These are phyloP conservation scores for Vitis hybrid DNA, from an alignment of 177 flowering plant genomes.

Conservation along the genomic window DNA sequence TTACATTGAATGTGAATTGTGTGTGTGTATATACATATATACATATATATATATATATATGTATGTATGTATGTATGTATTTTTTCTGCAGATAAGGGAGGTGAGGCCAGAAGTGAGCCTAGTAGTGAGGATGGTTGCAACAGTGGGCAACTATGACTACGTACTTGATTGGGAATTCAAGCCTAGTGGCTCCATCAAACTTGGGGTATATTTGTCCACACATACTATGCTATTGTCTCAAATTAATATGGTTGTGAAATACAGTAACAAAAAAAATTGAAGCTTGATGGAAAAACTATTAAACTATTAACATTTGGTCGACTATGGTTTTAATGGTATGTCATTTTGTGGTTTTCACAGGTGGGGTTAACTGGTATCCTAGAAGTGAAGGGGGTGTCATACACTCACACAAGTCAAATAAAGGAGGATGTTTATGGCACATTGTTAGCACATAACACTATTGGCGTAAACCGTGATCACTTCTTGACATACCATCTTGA, in stretches of 20 bases:
- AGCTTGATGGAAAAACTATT: background rate
- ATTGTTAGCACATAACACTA: constrained; percentile 38
- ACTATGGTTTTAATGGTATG: no score
- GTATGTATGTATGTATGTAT: no score
- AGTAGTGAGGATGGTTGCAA: constrained; percentile 54
- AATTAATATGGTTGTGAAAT: background rate
- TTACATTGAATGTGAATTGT: background rate
- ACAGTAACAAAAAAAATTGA: background rate
- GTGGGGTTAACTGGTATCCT: constrained; percentile 46
- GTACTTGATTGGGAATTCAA: constrained; percentile 71
- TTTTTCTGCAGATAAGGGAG: constrained; percentile 32
- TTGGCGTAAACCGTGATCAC: constrained; percentile 46
- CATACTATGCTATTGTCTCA: background rate
- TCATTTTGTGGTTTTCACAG: constrained; percentile 15
- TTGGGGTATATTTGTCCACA: constrained; percentile 13
- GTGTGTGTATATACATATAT: no score
- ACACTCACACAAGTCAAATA: constrained; percentile 37
- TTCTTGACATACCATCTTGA: constrained; percentile 45
- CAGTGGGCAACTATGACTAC: constrained; percentile 68
- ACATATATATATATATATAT: no score
- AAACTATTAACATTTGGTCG: no score
- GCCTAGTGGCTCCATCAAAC: constrained; percentile 38
- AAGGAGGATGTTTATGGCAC: constrained; percentile 38
- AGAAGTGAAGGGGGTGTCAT: constrained; percentile 33
- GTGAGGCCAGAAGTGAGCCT: constrained; percentile 55